These are phyloP conservation scores for Eremothecium coryli DNA, from an alignment of 1,139 yeast species.

Conservation along the genomic window DNA sequence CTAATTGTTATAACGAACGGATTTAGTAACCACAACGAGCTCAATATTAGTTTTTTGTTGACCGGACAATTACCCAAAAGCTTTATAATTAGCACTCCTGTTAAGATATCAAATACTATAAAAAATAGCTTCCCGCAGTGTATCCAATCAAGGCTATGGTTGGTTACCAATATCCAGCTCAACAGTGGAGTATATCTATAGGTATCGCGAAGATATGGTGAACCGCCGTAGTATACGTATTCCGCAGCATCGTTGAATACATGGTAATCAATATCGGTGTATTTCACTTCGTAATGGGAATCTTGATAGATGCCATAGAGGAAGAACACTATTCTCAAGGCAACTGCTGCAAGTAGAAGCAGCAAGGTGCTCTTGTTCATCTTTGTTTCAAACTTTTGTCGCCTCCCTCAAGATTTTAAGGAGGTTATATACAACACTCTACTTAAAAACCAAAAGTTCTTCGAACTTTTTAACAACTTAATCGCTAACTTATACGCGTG, in stretches of 20 bases:
- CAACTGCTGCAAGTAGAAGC: slow-evolving; percentile 27
- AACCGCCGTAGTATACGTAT: slow-evolving; percentile 50
- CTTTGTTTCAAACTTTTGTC: no score
- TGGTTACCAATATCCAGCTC: slow-evolving; percentile 75
- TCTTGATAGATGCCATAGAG: slow-evolving; percentile 87
- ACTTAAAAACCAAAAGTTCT: no score
- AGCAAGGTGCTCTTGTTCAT: slow-evolving; percentile 5
- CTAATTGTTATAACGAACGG: slow-evolving; percentile 94
- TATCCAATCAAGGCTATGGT: slow-evolving; percentile 34
- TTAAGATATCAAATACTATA: slow-evolving; percentile 65
- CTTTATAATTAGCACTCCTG: slow-evolving; percentile 59
- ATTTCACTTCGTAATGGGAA: slow-evolving; percentile 63
- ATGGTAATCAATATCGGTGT: slow-evolving; percentile 87
- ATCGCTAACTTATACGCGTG: no score
- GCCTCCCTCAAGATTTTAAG: no score
- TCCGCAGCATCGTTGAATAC: slow-evolving; percentile 89
- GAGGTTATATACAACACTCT: no score
- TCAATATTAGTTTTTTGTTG: slow-evolving; percentile 19
- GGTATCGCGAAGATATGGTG: slow-evolving; percentile 81
- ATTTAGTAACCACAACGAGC: slow-evolving; percentile 75
- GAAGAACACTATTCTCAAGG: slow-evolving; percentile 56
- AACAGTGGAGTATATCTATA: slow-evolving; percentile 87
- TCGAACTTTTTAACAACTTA: no score
- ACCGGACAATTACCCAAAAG: slow-evolving; percentile 28
- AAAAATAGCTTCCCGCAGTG: slow-evolving; percentile 76